Conservation (phyloP, 768 basidiomycete species). For the Collybia sp. region DNA sequence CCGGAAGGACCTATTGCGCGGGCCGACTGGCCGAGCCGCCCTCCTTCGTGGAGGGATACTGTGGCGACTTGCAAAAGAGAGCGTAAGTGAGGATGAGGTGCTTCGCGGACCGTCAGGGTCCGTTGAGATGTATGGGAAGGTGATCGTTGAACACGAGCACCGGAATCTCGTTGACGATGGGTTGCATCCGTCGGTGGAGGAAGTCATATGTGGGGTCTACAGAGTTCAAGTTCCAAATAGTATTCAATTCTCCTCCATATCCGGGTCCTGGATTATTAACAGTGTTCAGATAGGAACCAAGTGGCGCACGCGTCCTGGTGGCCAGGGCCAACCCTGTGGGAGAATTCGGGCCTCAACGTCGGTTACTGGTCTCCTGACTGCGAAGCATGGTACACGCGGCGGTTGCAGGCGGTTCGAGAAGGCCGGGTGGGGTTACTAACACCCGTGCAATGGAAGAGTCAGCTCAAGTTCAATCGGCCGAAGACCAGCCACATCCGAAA, state of each 20-base stretch:
- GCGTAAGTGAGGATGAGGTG: constrained; percentile 1
- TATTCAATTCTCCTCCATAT: constrained; percentile 2
- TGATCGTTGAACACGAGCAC: background rate
- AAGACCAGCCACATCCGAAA: no score
- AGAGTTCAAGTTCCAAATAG: constrained; percentile 1
- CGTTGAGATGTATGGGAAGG: background rate
- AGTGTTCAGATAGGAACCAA: constrained; percentile 1
- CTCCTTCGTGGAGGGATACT: constrained; percentile 10
- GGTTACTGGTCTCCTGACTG: constrained; percentile 15
- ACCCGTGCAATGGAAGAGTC: background rate
- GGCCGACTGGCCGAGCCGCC: constrained; percentile 5
- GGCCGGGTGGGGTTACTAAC: background rate
- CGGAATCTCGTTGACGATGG: constrained; percentile 1
- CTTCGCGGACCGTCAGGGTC: constrained; percentile 5
- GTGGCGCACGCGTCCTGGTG: constrained; percentile 7
- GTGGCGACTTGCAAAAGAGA: constrained; percentile 7
- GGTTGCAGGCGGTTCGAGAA: constrained; percentile 5
- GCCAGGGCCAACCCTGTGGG: constrained; percentile 8
- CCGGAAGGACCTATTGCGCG: constrained; percentile 1
- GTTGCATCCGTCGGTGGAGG: constrained; percentile 7
- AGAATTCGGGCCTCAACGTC: constrained; percentile 7
- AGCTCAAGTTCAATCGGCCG: background rate
- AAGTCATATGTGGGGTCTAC: constrained; percentile 8
- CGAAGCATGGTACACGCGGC: constrained; percentile 15
- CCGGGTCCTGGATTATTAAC: background rate